A percentile compares a stretch with the other conserved stretches of the same genome.
Conservation (phyloP, 192 early-diverging fungal species). For the Gonapodya sp. region DNA sequence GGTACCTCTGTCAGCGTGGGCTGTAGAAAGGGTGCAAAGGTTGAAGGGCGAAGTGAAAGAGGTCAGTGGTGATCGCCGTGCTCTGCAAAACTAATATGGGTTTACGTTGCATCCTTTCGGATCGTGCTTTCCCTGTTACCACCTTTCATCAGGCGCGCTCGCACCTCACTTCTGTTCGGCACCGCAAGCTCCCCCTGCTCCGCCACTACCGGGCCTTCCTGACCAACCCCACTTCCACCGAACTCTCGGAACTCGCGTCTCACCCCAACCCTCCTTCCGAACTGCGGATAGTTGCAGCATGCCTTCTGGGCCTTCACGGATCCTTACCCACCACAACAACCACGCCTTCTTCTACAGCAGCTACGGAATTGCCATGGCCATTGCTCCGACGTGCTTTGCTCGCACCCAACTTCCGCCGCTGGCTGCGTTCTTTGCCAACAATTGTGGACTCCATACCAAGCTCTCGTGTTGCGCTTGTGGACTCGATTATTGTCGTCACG, state of each 20-base stretch:
- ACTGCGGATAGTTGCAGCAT: not conserved
- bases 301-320: not conserved
- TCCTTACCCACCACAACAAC: too few relatives aligned
- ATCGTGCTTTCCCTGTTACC: not conserved
- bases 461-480: not conserved
- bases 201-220: not conserved
- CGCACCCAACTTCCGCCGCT: not conserved
- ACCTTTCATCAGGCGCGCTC: not conserved
- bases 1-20: not conserved
- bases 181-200: not conserved
- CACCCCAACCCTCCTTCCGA: not conserved
- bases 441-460: not conserved
- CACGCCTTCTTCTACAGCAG: not conserved
- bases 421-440: not conserved
- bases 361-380: not conserved
- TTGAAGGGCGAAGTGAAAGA: not conserved
- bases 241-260: not conserved
- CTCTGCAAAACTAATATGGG: too few relatives aligned
- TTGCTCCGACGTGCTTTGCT: not conserved
- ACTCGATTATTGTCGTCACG: conserved; percentile 30
- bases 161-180: not conserved
- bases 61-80: too few relatives aligned
- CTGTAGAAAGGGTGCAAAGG: not conserved
- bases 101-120: too few relatives aligned
- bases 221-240: not conserved